A percentile compares a stretch with the other conserved stretches of the same genome.
phyloP scores from a whole-genome alignment of 768 basidiomycete genomes.

The Sistotremastrum niveocremeum region DNA sequence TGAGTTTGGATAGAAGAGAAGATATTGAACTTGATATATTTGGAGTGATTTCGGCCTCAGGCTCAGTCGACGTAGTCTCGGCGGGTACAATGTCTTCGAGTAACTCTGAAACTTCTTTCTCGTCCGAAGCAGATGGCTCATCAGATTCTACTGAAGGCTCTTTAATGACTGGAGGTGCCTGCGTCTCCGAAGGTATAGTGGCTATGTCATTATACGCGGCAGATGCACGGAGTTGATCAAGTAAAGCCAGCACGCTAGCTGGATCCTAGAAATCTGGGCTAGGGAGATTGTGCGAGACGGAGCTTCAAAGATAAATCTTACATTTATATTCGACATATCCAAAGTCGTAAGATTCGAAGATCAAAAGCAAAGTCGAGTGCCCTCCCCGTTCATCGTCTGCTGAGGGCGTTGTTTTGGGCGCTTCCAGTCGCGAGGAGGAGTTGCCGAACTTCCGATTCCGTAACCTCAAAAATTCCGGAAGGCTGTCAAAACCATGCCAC shows the following conservation, averaged over 20 bases:
- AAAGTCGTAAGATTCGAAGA: background rate
- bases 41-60: background rate
- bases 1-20: conserved; percentile 6
- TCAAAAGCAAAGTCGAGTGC: too few relatives aligned
- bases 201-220: conserved; percentile 51
- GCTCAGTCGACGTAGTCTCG: background rate
- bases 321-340: too few relatives aligned
- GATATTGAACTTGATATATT: background rate
- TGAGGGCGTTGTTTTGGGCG: too few relatives aligned
- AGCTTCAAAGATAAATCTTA: background rate
- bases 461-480: too few relatives aligned
- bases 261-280: conserved; percentile 35
- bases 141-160: background rate
- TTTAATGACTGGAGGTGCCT: background rate
- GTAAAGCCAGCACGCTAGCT: conserved; percentile 49
- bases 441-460: background rate
- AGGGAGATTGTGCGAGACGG: background rate
- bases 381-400: too few relatives aligned
- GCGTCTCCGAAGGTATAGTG: conserved; percentile 3
- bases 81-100: background rate
- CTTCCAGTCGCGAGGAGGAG: background rate
- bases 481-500: conserved; percentile 40
- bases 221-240: conserved; percentile 55
- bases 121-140: background rate
- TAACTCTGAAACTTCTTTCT: background rate